Evolutionary conservation across 2,329 filamentous ascomycete genomes (phyloP).

Genomic region (Pestalotiopsis sp.): DNA sequence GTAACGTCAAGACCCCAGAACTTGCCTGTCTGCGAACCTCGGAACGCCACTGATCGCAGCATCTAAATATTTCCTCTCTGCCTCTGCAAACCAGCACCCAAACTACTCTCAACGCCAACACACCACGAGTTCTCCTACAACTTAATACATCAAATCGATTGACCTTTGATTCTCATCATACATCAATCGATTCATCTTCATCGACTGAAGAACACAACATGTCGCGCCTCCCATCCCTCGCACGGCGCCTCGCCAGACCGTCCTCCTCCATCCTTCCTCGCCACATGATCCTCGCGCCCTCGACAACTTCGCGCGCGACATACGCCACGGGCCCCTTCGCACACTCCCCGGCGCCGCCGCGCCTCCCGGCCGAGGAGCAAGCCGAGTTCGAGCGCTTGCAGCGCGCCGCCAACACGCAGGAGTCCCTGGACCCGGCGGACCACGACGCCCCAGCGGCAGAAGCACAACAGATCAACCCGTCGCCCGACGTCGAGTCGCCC

Average conservation of each 20-base stretch:
- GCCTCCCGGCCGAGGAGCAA: constrained; percentile 70
- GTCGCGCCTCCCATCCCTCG: constrained; percentile 6
- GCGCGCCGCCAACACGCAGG: constrained; percentile 50
- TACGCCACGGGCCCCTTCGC: constrained; percentile 6
- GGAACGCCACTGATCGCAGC: not conserved
- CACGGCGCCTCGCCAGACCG: not conserved
- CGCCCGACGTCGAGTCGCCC: constrained; percentile 13
- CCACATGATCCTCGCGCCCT: not conserved
- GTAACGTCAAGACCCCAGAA: not conserved
- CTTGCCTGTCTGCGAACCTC: not conserved
- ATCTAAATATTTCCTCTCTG: not conserved
- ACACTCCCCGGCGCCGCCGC: constrained; percentile 64
- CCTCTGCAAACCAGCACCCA: not conserved
- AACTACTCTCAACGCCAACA: not conserved
- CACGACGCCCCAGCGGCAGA: not conserved
- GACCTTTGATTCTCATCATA: too few relatives aligned
- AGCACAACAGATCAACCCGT: constrained; percentile 4
- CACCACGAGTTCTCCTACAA: not conserved
- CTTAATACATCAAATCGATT: not conserved
- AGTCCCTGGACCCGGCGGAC: constrained; percentile 33
- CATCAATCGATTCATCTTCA: not conserved
- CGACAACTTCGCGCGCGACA: not conserved
- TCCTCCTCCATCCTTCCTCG: not conserved
- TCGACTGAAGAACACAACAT: not conserved
- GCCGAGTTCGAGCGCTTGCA: constrained; percentile 73